Conservation (phyloP, 768 basidiomycete species). For the Trametes meyenii region DNA sequence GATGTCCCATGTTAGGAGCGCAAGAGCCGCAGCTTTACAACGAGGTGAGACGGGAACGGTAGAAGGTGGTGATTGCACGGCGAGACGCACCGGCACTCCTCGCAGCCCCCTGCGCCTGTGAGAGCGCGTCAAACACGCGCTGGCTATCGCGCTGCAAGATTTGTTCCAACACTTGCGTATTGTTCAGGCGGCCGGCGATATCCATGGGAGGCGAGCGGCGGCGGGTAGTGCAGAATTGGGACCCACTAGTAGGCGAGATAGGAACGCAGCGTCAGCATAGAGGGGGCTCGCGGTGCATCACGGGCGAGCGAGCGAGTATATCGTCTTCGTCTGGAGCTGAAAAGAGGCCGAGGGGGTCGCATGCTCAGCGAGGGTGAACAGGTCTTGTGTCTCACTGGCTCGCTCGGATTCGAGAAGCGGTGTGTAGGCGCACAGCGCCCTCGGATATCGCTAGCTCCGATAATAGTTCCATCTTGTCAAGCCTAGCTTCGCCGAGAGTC, state of each 20-base stretch:
- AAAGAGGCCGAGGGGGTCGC: too few species aligned
- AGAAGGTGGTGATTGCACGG: too few species aligned
- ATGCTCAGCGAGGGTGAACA: too few species aligned
- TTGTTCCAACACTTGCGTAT: not conserved
- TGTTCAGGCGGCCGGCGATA: not conserved
- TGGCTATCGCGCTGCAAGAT: not conserved
- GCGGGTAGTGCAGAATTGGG: not conserved
- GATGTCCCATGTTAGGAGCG: slow-evolving; percentile 20
- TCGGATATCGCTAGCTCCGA: too few species aligned
- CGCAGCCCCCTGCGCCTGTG: slow-evolving; percentile 11
- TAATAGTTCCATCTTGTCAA: too few species aligned
- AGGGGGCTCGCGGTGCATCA: too few species aligned
- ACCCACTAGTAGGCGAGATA: not conserved
- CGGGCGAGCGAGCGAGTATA: too few species aligned
- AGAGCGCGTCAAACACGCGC: slow-evolving; percentile 2
- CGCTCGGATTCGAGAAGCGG: too few species aligned
- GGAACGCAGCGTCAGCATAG: not conserved
- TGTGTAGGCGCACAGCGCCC: too few species aligned
- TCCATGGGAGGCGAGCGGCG: not conserved
- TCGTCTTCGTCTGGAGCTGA: too few species aligned
- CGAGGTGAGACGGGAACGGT: not conserved
- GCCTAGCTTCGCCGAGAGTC: too few species aligned
- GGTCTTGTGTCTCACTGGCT: too few species aligned
- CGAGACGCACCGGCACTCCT: slow-evolving; percentile 7
- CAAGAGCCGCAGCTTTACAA: slow-evolving; percentile 16